Evolutionary conservation across 805 yeast genomes (phyloP), one percentile per base, ranked within the genome.

Genomic region (Candida pseudofarinosa): DNA sequence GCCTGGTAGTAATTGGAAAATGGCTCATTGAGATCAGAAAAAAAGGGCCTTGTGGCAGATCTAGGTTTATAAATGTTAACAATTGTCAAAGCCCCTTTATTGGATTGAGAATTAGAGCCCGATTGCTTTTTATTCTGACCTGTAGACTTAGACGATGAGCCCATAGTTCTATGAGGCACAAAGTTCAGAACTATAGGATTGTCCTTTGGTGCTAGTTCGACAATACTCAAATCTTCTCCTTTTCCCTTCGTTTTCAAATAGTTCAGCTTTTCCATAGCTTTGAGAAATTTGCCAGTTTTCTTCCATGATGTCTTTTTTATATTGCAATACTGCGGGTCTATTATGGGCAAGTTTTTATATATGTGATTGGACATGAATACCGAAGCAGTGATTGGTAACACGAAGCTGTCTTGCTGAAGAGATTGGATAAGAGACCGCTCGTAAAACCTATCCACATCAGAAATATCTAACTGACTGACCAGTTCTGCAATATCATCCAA

Each of bases 301-400:
- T 86, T 89, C 95, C 95, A 91, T 2, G 89, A 78, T 0, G 96
- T 81, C 55, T 80, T 84, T 61, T 89, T 90, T 45, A 85, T 75
- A 50, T 77, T 81, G 33, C 82, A 76, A 39, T 64, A 62, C 19
- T 65, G 59, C 3, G 67, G 55, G 52, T 80, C 83, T 42, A 85
- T 74, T 1, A 77, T 71, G 0, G 96, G 95, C n/a, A 91, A 62
- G 61, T 88, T 87, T 39, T 77, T 77, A 46, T 81, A 71, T 12
- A 90, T 67, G 52, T 81, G 81, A 35, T 73, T 76, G 0, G 93
- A 76, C 73, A 90, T 81, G 60, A 91, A 84, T 17, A 73, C 76
- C 0, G 97, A 87, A 3, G 95, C 73, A 1, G 77, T 65, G 20
- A 87, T 71, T 4, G 98, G 97, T 3, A 80, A 55, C 18, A 73